These are phyloP conservation scores for Epichloe typhina DNA, from an alignment of 2,329 filamentous ascomycete species.

Conservation along the genomic window DNA sequence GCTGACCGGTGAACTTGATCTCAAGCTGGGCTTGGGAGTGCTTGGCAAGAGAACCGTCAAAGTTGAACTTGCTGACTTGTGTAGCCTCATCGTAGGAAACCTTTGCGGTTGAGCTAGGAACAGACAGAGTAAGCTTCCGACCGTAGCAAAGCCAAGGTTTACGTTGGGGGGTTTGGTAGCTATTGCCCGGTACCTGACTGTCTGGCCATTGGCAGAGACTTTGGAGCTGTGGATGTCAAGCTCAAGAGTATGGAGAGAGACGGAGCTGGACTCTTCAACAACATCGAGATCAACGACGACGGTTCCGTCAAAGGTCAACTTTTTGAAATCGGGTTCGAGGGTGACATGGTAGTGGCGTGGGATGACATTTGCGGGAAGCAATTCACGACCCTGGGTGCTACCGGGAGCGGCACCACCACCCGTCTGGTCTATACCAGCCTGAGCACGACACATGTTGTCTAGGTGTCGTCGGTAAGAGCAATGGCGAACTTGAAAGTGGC, in stretches of 20 bases:
- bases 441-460: slow-evolving; percentile 49
- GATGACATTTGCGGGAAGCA: slow-evolving; percentile 83
- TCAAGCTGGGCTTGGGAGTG: slow-evolving; percentile 58
- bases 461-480: slow-evolving; percentile 59
- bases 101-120: slow-evolving; percentile 19
- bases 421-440: slow-evolving; percentile 20
- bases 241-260: slow-evolving; percentile 80
- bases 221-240: slow-evolving; percentile 62
- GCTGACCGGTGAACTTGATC: slow-evolving; percentile 54
- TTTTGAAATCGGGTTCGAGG: slow-evolving; percentile 80
- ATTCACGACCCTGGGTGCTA: slow-evolving; percentile 44
- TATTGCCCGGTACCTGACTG: slow-evolving; percentile 25
- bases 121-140: neutral
- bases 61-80: slow-evolving; percentile 71
- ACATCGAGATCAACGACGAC: slow-evolving; percentile 78
- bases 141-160: too few relatives aligned
- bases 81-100: slow-evolving; percentile 63
- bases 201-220: slow-evolving; percentile 31
- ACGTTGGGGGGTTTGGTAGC: neutral
- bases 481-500: slow-evolving; percentile 29
- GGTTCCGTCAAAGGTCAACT: slow-evolving; percentile 73
- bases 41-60: slow-evolving; percentile 58
- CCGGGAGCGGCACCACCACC: slow-evolving; percentile 16
- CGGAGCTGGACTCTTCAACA: slow-evolving; percentile 66
- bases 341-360: slow-evolving; percentile 87